Percentiles rank a stretch among this genome's conserved stretches.
Conservation (phyloP, 2,329 filamentous ascomycete species). For the Trichophyton schoenleinii region DNA sequence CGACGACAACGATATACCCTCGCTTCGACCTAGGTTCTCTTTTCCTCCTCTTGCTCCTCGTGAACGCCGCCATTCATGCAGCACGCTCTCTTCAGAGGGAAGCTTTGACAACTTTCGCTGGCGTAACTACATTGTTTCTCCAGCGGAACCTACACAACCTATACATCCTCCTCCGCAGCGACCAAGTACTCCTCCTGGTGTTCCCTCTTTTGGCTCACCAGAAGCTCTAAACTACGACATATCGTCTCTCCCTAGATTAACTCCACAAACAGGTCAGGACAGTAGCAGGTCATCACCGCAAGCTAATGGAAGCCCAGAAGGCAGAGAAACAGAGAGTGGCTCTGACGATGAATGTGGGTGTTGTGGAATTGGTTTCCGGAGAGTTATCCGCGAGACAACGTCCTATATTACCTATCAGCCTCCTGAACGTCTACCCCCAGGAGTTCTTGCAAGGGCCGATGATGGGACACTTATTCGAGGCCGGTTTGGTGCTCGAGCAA, state of each 20-base stretch:
- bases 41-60: conserved; percentile 3
- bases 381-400: conserved; percentile 23
- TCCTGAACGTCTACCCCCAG: conserved; percentile 12
- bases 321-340: not conserved
- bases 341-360: not conserved
- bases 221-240: conserved; percentile 25
- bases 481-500: conserved; percentile 29
- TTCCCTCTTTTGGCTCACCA: conserved; percentile 32
- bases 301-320: not conserved
- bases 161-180: conserved; percentile 27
- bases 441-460: conserved; percentile 25
- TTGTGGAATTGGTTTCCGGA: conserved; percentile 13
- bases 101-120: conserved; percentile 16
- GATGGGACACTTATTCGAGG: conserved; percentile 32
- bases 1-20: conserved; percentile 17
- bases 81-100: conserved; percentile 17
- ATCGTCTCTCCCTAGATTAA: not conserved
- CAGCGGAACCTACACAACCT: conserved; percentile 23
- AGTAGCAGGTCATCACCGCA: conserved; percentile 4
- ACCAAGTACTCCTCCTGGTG: conserved; percentile 31
- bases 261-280: conserved; percentile 2
- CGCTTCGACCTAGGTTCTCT: conserved; percentile 9
- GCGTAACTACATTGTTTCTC: conserved; percentile 18
- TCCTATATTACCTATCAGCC: conserved; percentile 14
- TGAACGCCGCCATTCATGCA: conserved; percentile 7